Base-by-base conservation (phyloP, 441 rosid species). In the Adansonia gregorii region DNA sequence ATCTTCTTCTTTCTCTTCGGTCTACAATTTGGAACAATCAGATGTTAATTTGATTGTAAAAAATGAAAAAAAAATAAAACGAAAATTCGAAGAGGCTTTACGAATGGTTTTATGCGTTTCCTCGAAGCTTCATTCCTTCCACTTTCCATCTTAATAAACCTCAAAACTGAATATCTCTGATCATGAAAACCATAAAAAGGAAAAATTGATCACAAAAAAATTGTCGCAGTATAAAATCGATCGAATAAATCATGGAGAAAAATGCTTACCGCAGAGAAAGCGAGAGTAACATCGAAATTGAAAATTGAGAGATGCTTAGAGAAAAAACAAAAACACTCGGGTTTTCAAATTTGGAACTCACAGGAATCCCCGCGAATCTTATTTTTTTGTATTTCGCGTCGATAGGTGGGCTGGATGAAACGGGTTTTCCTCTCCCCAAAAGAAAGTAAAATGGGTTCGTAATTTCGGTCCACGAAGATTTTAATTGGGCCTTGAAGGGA, bases 121-220 rank as follows among this genome's bases (percentile, higher is more conserved):
- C 43, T 39, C 43, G 43, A 61, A 27, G 43, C 17, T 27, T 24
- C 88, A 64, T 78, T 67, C 68, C 82, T 83, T 69, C 78, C 87
- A 15, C 71, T 81, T 59, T 87, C 92, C 94, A 92, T 89, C 54
- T 75, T 27, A 52, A 78, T 24, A 39, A 3, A 14, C 46, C 11
- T 27, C 55, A 15, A 56, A 22, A 2, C 11, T 2, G 22, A 80
- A 58, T 58, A 22, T 84, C 74, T 80, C 77, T 67, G 2, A 48
- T 46, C 73, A 68, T 48, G 39, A 61, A 48, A 69, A 51, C 35
- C 72, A 61, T 11, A 60, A 54, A 70, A 59, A 51, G 52, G 61
- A 78, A 41, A 19, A 39, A 2, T 66, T 52, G 48, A 31, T 12
- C 15, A n/a, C 6, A 8, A 56, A 31, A 20, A 43, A 27, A 8